phyloP scores from a whole-genome alignment of 2,329 filamentous ascomycete genomes.

The Colletotrichum liaoningense region DNA sequence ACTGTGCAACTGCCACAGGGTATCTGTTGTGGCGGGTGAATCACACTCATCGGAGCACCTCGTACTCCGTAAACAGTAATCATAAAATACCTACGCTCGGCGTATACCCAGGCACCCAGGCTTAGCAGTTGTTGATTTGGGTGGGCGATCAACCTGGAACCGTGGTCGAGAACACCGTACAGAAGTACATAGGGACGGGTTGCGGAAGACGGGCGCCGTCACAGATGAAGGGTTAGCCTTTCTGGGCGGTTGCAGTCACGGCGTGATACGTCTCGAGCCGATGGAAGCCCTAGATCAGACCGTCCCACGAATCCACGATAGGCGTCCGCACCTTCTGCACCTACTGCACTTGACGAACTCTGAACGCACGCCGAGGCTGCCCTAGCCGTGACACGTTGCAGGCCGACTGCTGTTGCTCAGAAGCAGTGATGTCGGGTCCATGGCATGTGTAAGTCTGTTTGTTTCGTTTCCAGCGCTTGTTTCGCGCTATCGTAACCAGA shows the following conservation, averaged over 20 bases:
- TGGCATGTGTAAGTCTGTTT: constrained; percentile 28
- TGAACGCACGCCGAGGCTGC: neutral
- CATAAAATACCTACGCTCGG: too few species aligned
- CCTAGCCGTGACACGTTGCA: constrained; percentile 26
- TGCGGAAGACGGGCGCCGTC: constrained; percentile 1
- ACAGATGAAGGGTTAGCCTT: neutral
- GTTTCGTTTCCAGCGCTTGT: constrained; percentile 25
- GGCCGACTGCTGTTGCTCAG: neutral
- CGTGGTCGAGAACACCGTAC: neutral
- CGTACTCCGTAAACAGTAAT: too few species aligned
- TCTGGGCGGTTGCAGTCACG: neutral
- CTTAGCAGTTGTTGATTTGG: too few species aligned
- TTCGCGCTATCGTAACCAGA: constrained; percentile 2
- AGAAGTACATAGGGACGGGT: too few species aligned
- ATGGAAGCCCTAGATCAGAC: constrained; percentile 14
- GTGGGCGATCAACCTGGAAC: neutral
- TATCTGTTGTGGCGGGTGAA: too few species aligned
- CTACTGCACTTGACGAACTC: neutral
- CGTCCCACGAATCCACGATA: constrained; percentile 13
- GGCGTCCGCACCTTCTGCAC: constrained; percentile 8
- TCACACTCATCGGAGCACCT: too few species aligned
- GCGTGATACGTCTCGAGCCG: constrained; percentile 32
- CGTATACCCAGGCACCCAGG: too few species aligned
- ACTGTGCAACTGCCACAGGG: too few species aligned
- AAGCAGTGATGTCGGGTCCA: neutral